Conservation (phyloP, 2,329 filamentous ascomycete genomes). For the Pseudopithomyces chartarum region DNA sequence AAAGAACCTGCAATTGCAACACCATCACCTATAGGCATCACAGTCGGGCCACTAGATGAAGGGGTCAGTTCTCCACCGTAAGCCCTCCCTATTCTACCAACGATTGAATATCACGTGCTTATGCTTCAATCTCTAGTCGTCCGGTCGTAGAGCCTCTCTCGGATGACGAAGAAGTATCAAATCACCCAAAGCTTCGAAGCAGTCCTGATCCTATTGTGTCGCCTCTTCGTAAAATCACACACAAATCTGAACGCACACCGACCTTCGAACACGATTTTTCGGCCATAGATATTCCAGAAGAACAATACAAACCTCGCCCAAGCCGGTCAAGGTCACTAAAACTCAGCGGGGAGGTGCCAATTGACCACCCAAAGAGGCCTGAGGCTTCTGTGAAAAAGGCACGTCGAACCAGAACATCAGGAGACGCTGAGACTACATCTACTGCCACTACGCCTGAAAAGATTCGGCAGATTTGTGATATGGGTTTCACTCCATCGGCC, state of each 20-base stretch:
- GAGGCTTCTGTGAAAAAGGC: constrained; percentile 29
- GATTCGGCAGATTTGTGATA: constrained; percentile 39
- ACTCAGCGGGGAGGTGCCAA: constrained; percentile 19
- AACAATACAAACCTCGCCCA: constrained; percentile 43
- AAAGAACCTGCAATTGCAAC: constrained; percentile 9
- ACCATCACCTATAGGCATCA: constrained; percentile 8
- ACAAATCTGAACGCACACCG: constrained; percentile 6
- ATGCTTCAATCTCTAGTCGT: background rate
- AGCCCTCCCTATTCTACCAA: background rate
- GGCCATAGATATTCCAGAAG: constrained; percentile 30
- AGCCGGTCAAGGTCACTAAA: constrained; percentile 43
- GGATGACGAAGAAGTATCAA: background rate
- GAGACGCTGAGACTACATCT: constrained; percentile 6
- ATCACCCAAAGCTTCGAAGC: background rate
- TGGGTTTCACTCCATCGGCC: constrained; percentile 41
- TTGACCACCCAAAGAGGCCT: constrained; percentile 37
- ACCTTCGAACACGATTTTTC: constrained; percentile 33
- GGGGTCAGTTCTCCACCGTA: background rate
- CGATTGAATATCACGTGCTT: background rate
- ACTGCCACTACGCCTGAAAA: constrained; percentile 31
- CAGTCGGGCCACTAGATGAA: background rate
- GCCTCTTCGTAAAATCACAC: constrained; percentile 5
- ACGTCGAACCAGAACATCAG: constrained; percentile 32
- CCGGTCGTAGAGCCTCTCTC: background rate
- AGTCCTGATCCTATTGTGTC: background rate